Conservation (phyloP, 148 eudicot species). For the Pharnaceum exiguum region DNA sequence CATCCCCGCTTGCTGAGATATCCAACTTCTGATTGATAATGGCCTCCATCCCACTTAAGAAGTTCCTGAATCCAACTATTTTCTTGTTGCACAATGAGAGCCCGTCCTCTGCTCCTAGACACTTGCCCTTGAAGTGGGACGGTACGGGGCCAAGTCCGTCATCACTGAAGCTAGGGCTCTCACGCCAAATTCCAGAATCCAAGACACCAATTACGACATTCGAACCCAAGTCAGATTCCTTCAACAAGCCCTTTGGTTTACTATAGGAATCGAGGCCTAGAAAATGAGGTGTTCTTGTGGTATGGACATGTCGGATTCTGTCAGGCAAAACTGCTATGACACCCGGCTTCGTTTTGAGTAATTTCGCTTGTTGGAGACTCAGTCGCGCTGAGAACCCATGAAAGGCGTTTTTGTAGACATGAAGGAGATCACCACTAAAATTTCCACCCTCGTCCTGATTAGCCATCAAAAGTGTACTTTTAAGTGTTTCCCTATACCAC, state of each 20-base stretch:
- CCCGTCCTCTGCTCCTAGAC: slow-evolving; percentile 37
- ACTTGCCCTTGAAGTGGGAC: slow-evolving; percentile 52
- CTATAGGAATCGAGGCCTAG: slow-evolving; percentile 22
- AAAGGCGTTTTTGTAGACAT: slow-evolving; percentile 17
- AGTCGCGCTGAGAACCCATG: slow-evolving; percentile 29
- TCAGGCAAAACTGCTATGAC: slow-evolving; percentile 14
- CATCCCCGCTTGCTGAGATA: slow-evolving; percentile 33
- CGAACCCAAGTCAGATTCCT: slow-evolving; percentile 16
- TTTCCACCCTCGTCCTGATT: neutral
- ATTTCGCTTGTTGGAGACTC: slow-evolving; percentile 7
- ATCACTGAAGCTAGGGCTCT: slow-evolving; percentile 53
- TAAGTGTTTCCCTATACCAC: slow-evolving; percentile 21
- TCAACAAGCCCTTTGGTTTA: slow-evolving; percentile 9
- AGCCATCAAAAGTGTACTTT: neutral
- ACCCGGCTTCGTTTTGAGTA: slow-evolving; percentile 2
- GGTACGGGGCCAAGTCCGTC: slow-evolving; percentile 51
- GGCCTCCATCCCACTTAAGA: slow-evolving; percentile 4
- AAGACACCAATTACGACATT: slow-evolving; percentile 51
- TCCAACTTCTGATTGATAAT: slow-evolving; percentile 17
- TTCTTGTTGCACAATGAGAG: slow-evolving; percentile 53
- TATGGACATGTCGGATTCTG: slow-evolving; percentile 8
- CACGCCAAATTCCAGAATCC: slow-evolving; percentile 72
- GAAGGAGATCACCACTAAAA: slow-evolving; percentile 4
- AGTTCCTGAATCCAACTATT: slow-evolving; percentile 49
- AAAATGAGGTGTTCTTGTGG: slow-evolving; percentile 29